phyloP scores from a whole-genome alignment of 306 rosid genomes.

The Quercus rubra region DNA sequence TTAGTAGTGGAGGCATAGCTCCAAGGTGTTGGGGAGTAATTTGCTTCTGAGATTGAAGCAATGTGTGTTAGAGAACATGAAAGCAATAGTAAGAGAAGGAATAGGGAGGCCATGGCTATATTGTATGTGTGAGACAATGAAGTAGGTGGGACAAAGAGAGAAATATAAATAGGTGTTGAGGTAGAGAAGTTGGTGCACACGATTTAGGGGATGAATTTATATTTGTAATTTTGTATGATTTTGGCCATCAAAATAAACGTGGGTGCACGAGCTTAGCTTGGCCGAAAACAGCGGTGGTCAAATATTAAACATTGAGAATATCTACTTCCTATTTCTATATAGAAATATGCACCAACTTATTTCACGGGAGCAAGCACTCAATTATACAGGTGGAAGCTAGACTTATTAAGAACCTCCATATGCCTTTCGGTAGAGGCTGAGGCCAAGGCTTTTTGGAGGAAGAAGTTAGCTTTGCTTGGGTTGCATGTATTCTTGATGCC shows the following conservation, averaged over 20 bases:
- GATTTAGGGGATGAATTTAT: slow-evolving; percentile 31
- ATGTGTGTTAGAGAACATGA: slow-evolving; percentile 29
- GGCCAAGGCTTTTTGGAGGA: too few relatives aligned
- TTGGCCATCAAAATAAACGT: slow-evolving; percentile 38
- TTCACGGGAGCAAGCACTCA: too few relatives aligned
- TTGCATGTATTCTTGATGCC: too few relatives aligned
- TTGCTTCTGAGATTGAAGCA: slow-evolving; percentile 29
- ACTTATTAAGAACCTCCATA: too few relatives aligned
- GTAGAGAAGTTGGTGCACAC: slow-evolving; percentile 53
- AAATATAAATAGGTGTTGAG: slow-evolving; percentile 13
- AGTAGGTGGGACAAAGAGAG: not conserved
- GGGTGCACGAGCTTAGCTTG: slow-evolving; percentile 52
- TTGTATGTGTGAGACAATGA: not conserved
- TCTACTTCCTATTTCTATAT: not conserved
- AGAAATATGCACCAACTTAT: too few relatives aligned
- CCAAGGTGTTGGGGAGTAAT: slow-evolving; percentile 9
- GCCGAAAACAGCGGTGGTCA: slow-evolving; percentile 8
- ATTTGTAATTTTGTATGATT: slow-evolving; percentile 12
- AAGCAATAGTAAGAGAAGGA: slow-evolving; percentile 23
- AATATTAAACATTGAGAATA: not conserved
- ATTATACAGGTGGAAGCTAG: too few relatives aligned
- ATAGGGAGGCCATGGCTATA: slow-evolving; percentile 38
- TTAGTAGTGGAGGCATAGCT: slow-evolving; percentile 9
- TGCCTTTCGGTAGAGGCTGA: too few relatives aligned
- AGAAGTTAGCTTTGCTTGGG: too few relatives aligned